These are phyloP conservation scores for Trichoderma sp. DNA, from an alignment of 2,329 filamentous ascomycete species.

Conservation along the genomic window DNA sequence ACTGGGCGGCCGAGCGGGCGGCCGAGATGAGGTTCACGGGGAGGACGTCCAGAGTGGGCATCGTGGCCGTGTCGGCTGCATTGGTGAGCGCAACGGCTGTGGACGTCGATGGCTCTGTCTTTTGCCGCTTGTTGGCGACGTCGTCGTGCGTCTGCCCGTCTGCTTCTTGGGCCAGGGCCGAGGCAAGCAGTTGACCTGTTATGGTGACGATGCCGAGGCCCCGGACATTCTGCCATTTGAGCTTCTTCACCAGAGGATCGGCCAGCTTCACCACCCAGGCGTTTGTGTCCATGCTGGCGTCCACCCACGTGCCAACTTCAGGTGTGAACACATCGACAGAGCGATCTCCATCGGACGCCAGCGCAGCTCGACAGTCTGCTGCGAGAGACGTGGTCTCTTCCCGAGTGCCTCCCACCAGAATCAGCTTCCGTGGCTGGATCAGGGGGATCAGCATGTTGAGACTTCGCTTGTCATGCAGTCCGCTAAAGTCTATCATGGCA, in stretches of 20 bases:
- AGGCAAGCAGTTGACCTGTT: slow-evolving; percentile 62
- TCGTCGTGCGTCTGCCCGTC: slow-evolving; percentile 46
- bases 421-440: slow-evolving; percentile 89
- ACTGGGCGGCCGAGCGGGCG: slow-evolving; percentile 73
- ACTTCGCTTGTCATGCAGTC: slow-evolving; percentile 88
- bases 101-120: slow-evolving; percentile 38
- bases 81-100: slow-evolving; percentile 27
- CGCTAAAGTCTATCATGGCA: slow-evolving; percentile 86
- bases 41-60: slow-evolving; percentile 54
- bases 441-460: slow-evolving; percentile 92
- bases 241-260: slow-evolving; percentile 74
- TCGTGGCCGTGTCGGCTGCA: slow-evolving; percentile 27
- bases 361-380: slow-evolving; percentile 70
- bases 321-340: slow-evolving; percentile 79
- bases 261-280: slow-evolving; percentile 94
- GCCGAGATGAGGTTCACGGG: slow-evolving; percentile 63
- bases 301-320: slow-evolving; percentile 65
- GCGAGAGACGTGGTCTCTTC: slow-evolving; percentile 78
- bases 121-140: slow-evolving; percentile 48
- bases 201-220: slow-evolving; percentile 90
- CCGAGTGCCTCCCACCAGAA: slow-evolving; percentile 77
- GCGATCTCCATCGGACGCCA: slow-evolving; percentile 47
- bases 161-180: slow-evolving; percentile 38
- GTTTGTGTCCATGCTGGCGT: slow-evolving; percentile 96
- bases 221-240: slow-evolving; percentile 93